phyloP scores from a whole-genome alignment of 2,329 filamentous ascomycete species.

The Chaetomium globosum region DNA sequence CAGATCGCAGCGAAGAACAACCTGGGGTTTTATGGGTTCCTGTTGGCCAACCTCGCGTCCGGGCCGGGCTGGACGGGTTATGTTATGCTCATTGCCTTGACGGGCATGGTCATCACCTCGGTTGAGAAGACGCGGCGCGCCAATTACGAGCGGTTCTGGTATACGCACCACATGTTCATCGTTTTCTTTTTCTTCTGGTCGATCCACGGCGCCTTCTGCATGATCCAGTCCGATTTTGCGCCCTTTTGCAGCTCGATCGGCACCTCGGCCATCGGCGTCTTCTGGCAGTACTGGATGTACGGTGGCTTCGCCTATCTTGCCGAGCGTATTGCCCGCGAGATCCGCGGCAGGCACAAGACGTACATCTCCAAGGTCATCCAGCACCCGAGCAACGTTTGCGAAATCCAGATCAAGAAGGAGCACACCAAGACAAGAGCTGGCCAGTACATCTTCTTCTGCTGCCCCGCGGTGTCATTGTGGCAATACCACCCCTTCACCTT shows the following conservation, averaged over 20 bases:
- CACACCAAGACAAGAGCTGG: conserved; percentile 78
- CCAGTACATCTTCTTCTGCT: conserved; percentile 88
- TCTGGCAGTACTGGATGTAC: conserved; percentile 88
- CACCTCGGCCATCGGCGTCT: conserved; percentile 69
- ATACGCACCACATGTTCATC: conserved; percentile 85
- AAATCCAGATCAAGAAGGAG: conserved; percentile 92
- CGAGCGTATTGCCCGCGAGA: conserved; percentile 77
- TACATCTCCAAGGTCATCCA: conserved; percentile 88
- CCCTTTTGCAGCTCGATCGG: conserved; percentile 75
- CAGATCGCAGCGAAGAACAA: conserved; percentile 74
- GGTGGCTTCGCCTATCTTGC: conserved; percentile 77
- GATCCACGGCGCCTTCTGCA: conserved; percentile 86
- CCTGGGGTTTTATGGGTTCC: conserved; percentile 75
- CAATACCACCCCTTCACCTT: conserved; percentile 88
- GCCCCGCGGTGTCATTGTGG: conserved; percentile 82
- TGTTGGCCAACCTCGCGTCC: conserved; percentile 75
- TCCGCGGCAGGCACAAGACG: conserved; percentile 79
- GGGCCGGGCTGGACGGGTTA: conserved; percentile 87
- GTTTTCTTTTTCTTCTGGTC: conserved; percentile 90
- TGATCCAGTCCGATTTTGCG: conserved; percentile 82
- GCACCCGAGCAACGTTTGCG: conserved; percentile 84
- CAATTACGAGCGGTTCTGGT: conserved; percentile 90
- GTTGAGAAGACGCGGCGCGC: conserved; percentile 75
- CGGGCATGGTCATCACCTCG: conserved; percentile 77
- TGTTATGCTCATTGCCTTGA: conserved; percentile 76